Percentiles rank a stretch among this genome's conserved stretches.
Evolutionary conservation across 768 basidiomycete genomes (phyloP).

Genomic region (Zangia roseola): DNA sequence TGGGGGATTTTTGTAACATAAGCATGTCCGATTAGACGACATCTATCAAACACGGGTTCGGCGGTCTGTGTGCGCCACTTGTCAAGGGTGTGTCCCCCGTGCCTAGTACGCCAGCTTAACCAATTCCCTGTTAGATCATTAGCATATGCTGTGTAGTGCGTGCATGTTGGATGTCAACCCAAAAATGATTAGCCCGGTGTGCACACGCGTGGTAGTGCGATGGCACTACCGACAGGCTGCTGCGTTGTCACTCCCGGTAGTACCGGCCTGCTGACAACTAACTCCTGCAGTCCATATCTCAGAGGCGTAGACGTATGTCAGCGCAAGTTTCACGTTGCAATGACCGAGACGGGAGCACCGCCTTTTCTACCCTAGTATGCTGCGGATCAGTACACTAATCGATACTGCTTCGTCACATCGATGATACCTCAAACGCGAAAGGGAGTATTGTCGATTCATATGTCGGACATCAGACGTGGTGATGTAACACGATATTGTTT

Average conservation of each 20-base stretch:
- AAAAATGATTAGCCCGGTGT: too few species aligned
- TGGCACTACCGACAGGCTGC: not conserved
- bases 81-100: constrained; percentile 10
- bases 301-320: constrained; percentile 5
- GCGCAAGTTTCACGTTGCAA: constrained; percentile 15
- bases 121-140: not conserved
- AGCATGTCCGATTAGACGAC: not conserved
- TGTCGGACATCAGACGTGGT: not conserved
- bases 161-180: not conserved
- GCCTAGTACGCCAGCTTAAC: not conserved
- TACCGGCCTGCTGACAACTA: not conserved
- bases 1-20: constrained; percentile 56
- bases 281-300: not conserved
- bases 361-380: not conserved
- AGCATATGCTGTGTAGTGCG: too few species aligned
- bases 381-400: too few species aligned
- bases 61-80: not conserved
- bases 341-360: constrained; percentile 1
- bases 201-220: not conserved
- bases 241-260: not conserved
- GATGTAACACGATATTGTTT: not conserved
- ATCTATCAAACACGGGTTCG: not conserved
- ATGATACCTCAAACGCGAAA: constrained; percentile 3
- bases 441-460: not conserved
- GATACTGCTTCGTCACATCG: too few species aligned